Evolutionary conservation across 768 basidiomycete genomes (phyloP), one percentile per base, ranked within the genome.

Genomic region (Agrocybe praecox): DNA sequence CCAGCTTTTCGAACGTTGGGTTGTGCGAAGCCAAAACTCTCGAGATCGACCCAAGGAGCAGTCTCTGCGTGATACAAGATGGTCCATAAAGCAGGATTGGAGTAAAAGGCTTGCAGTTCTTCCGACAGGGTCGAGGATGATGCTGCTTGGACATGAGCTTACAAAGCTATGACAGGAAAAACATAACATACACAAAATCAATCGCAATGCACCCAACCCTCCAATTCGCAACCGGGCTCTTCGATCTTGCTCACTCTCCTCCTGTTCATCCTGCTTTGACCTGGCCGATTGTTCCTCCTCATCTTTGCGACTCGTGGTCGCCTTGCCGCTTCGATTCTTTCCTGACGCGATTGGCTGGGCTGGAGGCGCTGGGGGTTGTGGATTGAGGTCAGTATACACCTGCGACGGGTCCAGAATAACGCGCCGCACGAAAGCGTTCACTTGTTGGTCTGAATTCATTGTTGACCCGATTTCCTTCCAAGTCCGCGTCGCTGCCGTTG

Each of bases 1-100:
- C 85, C 83, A 11, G 87, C 79, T 66, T 86, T 82, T 17, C 94
- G 81, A 26, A 94, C 88, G 40, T 77, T 79, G 2, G 92, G 90
- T 62, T 94, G 91, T 2, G 69, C 76, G 32, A 73, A 76, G 1
- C 91, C 92, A 59, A 89, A 84, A 47, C 73, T 72, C 48, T 78
- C 76, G 5, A 77, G 58, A 1, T 72, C 72, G 14, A 71, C 68
- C 66, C 80, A 83, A 0, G 79, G 78, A 29, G 75, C 76, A 9
- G 57, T 63, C 57, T 73, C 73, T 1, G 67, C 74, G 26, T 80
- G 76, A 59, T 80, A 79, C 7, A 88, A 72, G 2, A 78, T 76
- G 14, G 82, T 84, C 89, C 86, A 95, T 23, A 87, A 72, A 2
- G 69, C 76, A 32, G 82, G 77, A 60, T 81, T 87, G 12, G 67